A percentile compares a stretch with the other conserved stretches of the same genome.
phyloP scores from a whole-genome alignment of 2,329 filamentous ascomycete species.

The Monosporascus sp. region DNA sequence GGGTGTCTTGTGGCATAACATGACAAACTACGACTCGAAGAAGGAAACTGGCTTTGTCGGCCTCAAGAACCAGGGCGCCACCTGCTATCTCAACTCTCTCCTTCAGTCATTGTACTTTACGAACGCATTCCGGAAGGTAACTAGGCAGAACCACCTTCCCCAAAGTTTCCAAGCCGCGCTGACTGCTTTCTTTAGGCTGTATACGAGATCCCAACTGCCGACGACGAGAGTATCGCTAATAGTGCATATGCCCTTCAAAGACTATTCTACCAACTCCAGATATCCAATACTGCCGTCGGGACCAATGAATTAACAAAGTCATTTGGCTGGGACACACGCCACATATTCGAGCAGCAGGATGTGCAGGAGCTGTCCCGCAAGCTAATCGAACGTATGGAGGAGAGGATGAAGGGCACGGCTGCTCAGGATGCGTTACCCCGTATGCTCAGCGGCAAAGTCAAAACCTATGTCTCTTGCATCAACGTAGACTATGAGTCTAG shows the following conservation, averaged over 20 bases:
- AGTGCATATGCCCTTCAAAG: slow-evolving; percentile 92
- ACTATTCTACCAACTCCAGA: slow-evolving; percentile 92
- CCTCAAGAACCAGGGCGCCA: slow-evolving; percentile 92
- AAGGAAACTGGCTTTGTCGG: slow-evolving; percentile 97
- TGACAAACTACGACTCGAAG: slow-evolving; percentile 96
- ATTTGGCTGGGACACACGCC: slow-evolving; percentile 95
- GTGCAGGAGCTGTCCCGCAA: slow-evolving; percentile 95
- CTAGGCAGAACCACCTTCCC: slow-evolving; percentile 2
- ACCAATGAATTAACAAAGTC: slow-evolving; percentile 93
- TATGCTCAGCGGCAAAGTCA: slow-evolving; percentile 96
- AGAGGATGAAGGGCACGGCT: slow-evolving; percentile 95
- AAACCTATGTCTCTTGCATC: slow-evolving; percentile 98
- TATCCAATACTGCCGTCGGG: slow-evolving; percentile 73
- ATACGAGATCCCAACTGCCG: slow-evolving; percentile 91
- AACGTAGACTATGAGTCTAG: slow-evolving; percentile 98
- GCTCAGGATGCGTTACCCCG: slow-evolving; percentile 83
- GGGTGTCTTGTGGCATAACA: slow-evolving; percentile 86
- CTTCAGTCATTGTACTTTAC: slow-evolving; percentile 82
- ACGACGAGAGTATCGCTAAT: slow-evolving; percentile 74
- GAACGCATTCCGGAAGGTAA: slow-evolving; percentile 87
- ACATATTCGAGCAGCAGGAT: slow-evolving; percentile 98
- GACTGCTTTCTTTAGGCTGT: slow-evolving; percentile 60
- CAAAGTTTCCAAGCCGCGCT: slow-evolving; percentile 4
- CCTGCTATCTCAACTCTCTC: slow-evolving; percentile 81
- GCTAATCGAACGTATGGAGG: slow-evolving; percentile 94